Evolutionary conservation across 2,329 filamentous ascomycete species (phyloP), one percentile per base, ranked within the genome.

Genomic region (Fusarium sp.): DNA sequence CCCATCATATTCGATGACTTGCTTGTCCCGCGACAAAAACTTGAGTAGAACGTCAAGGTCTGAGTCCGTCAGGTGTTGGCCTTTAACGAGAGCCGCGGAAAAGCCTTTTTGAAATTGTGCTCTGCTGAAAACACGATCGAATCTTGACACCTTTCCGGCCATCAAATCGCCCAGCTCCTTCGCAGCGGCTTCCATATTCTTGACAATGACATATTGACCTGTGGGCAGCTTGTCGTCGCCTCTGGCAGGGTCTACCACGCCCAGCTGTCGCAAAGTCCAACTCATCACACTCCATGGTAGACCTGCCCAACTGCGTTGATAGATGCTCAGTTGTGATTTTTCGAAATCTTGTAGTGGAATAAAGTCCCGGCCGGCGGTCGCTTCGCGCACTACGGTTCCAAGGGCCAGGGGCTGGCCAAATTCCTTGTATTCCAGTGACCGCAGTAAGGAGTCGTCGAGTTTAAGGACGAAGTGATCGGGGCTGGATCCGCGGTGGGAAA

Each of bases 341-440:
- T 93, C 81, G 77, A 97, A 99, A 15, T 92, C 88, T 20, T 89
- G 84, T 17, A 96, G 78, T 0, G 92, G 90, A 18, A 98, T 85
- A 81, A 98, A 89, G 50, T 92, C 90, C 52, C 88, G 90, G 48
- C 87, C 89, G 58, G 88, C 85, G 3, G 96, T 84, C 1, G 93
- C 93, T 77, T 98, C 96, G 36, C 84, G 83, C 55, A 98, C 85
- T 10, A 95, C 96, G 8, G 91, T 90, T 3, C 93, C 93, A 2
- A 99, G 85, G 7, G 93, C 94, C 15, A 96, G 87, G 4, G 96
- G 96, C 51, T 91, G 89, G 5, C 96, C 96, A 82, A 90, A 95
- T 77, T 96, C 91, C 50, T 91, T 90, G 55, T 88, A 93, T 74
- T 95, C 92, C 60, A 99, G 85, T 41, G 91, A 90, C 30, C 89